phyloP scores from a whole-genome alignment of 768 basidiomycete species.

The Mycena latifolia region DNA sequence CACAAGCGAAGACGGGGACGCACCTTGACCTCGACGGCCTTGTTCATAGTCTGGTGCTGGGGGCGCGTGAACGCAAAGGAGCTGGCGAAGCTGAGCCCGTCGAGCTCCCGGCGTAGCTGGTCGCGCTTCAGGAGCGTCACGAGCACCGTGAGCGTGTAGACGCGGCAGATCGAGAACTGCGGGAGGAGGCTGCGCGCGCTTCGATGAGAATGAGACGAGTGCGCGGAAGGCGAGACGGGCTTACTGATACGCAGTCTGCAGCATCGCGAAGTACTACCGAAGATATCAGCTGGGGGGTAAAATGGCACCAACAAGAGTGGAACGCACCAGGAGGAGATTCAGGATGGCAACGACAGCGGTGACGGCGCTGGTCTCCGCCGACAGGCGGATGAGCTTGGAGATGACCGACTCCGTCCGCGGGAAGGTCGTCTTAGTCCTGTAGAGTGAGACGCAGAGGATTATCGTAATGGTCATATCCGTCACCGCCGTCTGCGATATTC shows the following conservation, averaged over 20 bases:
- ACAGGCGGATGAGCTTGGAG: conserved; percentile 9
- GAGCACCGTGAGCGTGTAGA: conserved; percentile 32
- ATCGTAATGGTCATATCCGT: conserved; percentile 23
- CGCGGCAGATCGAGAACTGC: conserved; percentile 27
- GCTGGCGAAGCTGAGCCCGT: background rate
- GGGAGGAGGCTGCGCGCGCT: conserved; percentile 15
- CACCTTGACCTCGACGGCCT: conserved; percentile 17
- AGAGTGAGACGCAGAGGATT: conserved; percentile 3
- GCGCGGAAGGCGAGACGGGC: background rate
- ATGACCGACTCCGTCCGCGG: conserved; percentile 14
- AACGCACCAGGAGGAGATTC: conserved; percentile 11
- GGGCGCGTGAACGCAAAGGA: background rate
- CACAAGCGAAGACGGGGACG: no score
- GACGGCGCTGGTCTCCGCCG: conserved; percentile 6
- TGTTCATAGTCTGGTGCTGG: background rate
- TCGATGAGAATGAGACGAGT: conserved; percentile 3
- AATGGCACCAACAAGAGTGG: background rate
- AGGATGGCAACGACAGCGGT: background rate
- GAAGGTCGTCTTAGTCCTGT: background rate
- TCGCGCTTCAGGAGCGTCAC: conserved; percentile 22
- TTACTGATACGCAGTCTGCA: conserved; percentile 9
- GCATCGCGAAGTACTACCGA: conserved; percentile 9
- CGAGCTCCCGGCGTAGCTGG: background rate
- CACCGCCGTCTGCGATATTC: conserved; percentile 21
- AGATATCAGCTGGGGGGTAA: background rate